Base-by-base conservation (phyloP, 1,284 basidiomycete species). In the Cutaneotrichosporon cavernicola region DNA sequence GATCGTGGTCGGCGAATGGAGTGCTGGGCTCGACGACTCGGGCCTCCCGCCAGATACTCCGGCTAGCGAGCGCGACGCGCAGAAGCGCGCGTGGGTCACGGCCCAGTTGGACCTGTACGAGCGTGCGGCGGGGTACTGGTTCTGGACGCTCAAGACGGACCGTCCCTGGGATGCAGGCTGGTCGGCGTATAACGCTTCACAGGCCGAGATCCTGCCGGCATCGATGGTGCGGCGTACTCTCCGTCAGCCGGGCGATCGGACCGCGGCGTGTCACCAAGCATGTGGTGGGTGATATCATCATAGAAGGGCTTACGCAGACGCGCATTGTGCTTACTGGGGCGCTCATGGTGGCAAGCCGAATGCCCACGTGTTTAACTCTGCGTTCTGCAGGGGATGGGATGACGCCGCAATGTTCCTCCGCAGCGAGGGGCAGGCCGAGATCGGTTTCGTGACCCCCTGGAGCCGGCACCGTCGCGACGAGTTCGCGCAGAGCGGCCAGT, bases 91-190 rank as follows among this genome's bases (percentile, higher is more conserved):
- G 18, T 92, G 86, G 69, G 82, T 89, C 5, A 76, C 82, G 18
- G 87, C 90, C 11, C 87, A 95, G 78, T 80, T 92, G 61, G 84
- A 83, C 22, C 70, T 90, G 40, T 93, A 85, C 68, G 89, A 92
- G 68, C 77, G 81, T 40, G 89, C 89, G 63, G 87, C 86, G 0
- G 92, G 92, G 3, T 90, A 86, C 85, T 94, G 88, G 81, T 94
- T 90, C 79, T 96, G 92, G 92, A 92, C 90, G 49, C 89, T 87
- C 76, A 91, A 89, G 83, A 92, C 92, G 77, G 85, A 88, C 61
- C 79, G 83, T 8, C 78, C 76, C 3, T 87, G 88, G 67, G 90
- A 92, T 75, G 85, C 84, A 2, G 90, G 90, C 1, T 94, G 92
- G 91, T 86, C 86, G 52, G 85, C 90, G 43, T 83, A 85, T 66